Evolutionary conservation across 192 early-diverging fungal species (phyloP), one percentile per base, ranked within the genome.

Genomic region (Linnemannia hyalina): DNA sequence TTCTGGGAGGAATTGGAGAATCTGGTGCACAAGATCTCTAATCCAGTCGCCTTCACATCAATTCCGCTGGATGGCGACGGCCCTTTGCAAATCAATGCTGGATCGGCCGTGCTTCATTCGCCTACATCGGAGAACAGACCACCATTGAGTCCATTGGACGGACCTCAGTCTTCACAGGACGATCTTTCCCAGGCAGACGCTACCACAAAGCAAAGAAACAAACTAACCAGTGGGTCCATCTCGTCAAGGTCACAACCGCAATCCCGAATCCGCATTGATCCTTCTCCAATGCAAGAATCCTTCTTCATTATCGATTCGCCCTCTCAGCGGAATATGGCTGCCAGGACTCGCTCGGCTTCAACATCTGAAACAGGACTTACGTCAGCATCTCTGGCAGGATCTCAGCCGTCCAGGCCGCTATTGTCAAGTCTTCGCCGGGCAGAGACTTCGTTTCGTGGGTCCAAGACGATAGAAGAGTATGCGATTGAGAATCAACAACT

Each of bases 1-100:
- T 97, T 97, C 74, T 96, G 94, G 94, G 93, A 94, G 29, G 93
- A 90, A 23, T 94, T 97, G 16, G 94, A 96, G 73, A 92, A 90
- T 35, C 75, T 97, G 38, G 92, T 97, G 6, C 90, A 93, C n/a
- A 95, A 95, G 74, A 90, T 95, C 44, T 94, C 94, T 4, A 90
- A 93, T 57, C 91, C 93, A 22, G 92, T 94, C 15, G 93, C 93
- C 11, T 93, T 94, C 60, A 91, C 93, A 16, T 87, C 93, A 1
- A 89, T 89, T 1, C 93, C 93, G 6, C 68, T 94, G 16, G 83
- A 90, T 42, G 89, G 79, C 16, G 80, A 88, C 74, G 90, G 90
- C 52, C 78, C 81, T 36, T 29, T 49, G 26, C 47, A n/a, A 35
- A n/a, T 75, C 13, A 80, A 60, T 32, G 22, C 54, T 32, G 78